These are phyloP conservation scores for Leccinum pseudoinsigne DNA, from an alignment of 1,284 basidiomycete species.

Conservation along the genomic window DNA sequence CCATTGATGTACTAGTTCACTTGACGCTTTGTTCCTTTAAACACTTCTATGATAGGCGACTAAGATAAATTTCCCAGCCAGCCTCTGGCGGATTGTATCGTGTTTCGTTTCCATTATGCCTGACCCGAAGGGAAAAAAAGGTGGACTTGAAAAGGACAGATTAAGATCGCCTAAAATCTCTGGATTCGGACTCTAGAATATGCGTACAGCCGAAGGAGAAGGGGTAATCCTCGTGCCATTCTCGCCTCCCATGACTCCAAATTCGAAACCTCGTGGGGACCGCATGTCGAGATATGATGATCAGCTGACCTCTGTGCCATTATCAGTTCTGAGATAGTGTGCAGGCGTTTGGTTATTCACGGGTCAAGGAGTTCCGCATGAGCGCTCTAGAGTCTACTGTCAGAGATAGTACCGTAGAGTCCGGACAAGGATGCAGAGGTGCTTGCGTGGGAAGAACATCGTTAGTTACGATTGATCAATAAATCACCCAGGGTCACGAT, in stretches of 20 bases:
- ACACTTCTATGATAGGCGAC: slow-evolving; percentile 2
- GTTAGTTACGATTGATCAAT: background rate
- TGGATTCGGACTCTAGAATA: background rate
- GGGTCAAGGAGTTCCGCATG: slow-evolving; percentile 9
- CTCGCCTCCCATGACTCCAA: slow-evolving; percentile 15
- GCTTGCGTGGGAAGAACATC: slow-evolving; percentile 3
- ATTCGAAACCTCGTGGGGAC: slow-evolving; percentile 29
- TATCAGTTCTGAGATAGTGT: slow-evolving; percentile 11
- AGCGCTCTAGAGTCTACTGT: background rate
- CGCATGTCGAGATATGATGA: slow-evolving; percentile 28
- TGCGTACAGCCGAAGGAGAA: slow-evolving; percentile 7
- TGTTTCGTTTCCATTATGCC: background rate
- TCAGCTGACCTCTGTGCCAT: slow-evolving; percentile 21
- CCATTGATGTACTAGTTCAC: slow-evolving; percentile 6
- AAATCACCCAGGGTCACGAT: slow-evolving; percentile 12
- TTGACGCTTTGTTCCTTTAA: background rate
- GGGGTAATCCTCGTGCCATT: slow-evolving; percentile 13
- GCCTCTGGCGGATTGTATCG: background rate
- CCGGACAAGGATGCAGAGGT: background rate
- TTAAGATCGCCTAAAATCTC: slow-evolving; percentile 5
- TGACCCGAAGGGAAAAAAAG: background rate
- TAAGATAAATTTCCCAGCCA: background rate
- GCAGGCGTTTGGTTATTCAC: slow-evolving; percentile 4
- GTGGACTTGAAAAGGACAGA: slow-evolving; percentile 19
- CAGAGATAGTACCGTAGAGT: background rate